A percentile compares a stretch with the other conserved stretches of the same genome.
These are phyloP conservation scores for Argentina anserina DNA, from an alignment of 306 rosid species.

Conservation along the genomic window DNA sequence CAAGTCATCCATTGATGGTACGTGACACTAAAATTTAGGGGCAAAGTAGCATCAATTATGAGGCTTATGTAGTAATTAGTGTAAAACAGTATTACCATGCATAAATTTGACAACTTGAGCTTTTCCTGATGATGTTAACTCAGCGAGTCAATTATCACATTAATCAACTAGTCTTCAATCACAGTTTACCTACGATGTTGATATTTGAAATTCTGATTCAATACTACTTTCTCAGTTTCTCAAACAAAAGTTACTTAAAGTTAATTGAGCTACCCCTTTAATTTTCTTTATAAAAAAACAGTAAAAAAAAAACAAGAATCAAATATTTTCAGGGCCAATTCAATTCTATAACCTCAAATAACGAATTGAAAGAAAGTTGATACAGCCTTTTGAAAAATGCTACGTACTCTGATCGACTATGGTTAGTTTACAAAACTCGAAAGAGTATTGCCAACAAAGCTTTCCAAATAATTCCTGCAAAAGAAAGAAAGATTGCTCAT, in stretches of 20 bases:
- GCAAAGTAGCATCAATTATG: background rate
- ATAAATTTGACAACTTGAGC: background rate
- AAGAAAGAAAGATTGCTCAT: background rate
- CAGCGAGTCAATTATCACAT: no score
- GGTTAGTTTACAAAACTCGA: background rate
- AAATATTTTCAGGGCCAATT: no score
- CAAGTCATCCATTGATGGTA: background rate
- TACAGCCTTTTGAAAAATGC: background rate
- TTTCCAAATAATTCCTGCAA: background rate
- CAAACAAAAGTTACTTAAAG: no score
- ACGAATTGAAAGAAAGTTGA: background rate
- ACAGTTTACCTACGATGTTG: no score
- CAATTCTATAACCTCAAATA: no score
- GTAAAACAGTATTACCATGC: background rate
- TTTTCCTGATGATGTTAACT: background rate
- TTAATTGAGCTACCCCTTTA: no score
- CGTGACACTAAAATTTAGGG: background rate
- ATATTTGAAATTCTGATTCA: no score
- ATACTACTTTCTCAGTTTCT: no score
- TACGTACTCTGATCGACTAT: background rate
- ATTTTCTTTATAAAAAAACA: no score
- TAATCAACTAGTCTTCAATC: background rate
- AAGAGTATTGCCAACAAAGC: background rate
- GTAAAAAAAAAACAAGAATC: no score
- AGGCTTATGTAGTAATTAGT: background rate